phyloP scores from a whole-genome alignment of 495 filamentous ascomycete genomes.

The Penicillium chermesinum region DNA sequence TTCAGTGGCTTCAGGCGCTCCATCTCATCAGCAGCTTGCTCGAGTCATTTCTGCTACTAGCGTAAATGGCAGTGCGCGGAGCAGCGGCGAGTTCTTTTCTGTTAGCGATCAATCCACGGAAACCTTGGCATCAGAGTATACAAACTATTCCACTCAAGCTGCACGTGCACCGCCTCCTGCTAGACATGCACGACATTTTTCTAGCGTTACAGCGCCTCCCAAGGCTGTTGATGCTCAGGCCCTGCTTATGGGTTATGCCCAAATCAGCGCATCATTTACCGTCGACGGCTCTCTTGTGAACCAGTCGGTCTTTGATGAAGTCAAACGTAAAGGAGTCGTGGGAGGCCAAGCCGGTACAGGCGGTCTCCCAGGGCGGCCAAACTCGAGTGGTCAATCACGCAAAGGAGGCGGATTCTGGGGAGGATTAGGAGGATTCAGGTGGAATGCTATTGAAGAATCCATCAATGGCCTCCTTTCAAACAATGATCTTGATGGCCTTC shows the following conservation, averaged over 20 bases:
- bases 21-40: constrained; percentile 57
- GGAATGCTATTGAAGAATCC: constrained; percentile 83
- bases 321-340: constrained; percentile 88
- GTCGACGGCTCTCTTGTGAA: constrained; percentile 89
- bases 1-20: constrained; percentile 17
- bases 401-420: constrained; percentile 75
- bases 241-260: constrained; percentile 96
- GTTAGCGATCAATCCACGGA: constrained; percentile 90
- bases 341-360: constrained; percentile 77
- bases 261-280: constrained; percentile 87
- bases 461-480: constrained; percentile 80
- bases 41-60: constrained; percentile 71
- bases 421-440: constrained; percentile 58
- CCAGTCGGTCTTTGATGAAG: constrained; percentile 85
- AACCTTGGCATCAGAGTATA: constrained; percentile 88
- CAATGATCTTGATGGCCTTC: constrained; percentile 83
- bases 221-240: constrained; percentile 57
- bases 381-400: constrained; percentile 58
- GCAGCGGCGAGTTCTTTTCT: constrained; percentile 92
- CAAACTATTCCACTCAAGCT: constrained; percentile 55
- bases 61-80: constrained; percentile 61
- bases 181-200: constrained; percentile 58
- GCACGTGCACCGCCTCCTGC: constrained; percentile 36
- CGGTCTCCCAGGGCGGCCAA: constrained; percentile 45
- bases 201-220: constrained; percentile 44